Evolutionary conservation across 139 green algal species (phyloP), one percentile per base, ranked within the genome.

Genomic region (Chlorella sp.): DNA sequence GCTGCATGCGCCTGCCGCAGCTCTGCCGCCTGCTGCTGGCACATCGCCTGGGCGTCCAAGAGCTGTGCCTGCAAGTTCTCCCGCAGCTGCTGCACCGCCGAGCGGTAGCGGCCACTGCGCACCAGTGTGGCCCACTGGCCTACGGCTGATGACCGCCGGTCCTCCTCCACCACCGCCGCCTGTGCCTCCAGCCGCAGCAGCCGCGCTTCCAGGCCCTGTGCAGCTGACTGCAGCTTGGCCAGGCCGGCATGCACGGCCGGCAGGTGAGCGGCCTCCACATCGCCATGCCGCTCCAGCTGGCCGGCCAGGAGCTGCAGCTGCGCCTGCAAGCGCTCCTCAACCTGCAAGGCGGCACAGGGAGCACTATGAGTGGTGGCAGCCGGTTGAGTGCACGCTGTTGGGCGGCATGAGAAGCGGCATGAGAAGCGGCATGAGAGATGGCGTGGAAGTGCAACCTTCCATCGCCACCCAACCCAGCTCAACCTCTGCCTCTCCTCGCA

Each of bases 101-200:
- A 26, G 17, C 70, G 54, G 54, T 75, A 81, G 13, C 81, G 69
- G 26, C 48, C 41, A 20, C 54, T 41, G 32, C 81, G 54, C n/a
- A 48, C 70, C 51, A 86, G 72, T 28, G 30, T 32, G 5, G 81
- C 81, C 81, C 81, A 86, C 6, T 56, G 70, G 28, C 38, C 72
- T n/a, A 34, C 72, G 0, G 70, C 70, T 2, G 54, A 70, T 7
- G 64, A 43, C 40, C 40, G 40, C 26, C 72, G 51, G 32, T 86
- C 68, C 56, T 86, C 17, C 20, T 48, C 22, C 2, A 72, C 40
- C 6, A 81, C 72, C 16, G 81, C 81, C 16, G 81, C 81, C 7
- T 80, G 70, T 26, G 81, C 81, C 54, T 86, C 81, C 81, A 86
- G 40, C 16, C 81, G 69, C 70, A 80, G 48, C 38, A 86, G 56